These are phyloP conservation scores for Fusarium hainanense DNA, from an alignment of 2,329 filamentous ascomycete genomes.

Conservation along the genomic window DNA sequence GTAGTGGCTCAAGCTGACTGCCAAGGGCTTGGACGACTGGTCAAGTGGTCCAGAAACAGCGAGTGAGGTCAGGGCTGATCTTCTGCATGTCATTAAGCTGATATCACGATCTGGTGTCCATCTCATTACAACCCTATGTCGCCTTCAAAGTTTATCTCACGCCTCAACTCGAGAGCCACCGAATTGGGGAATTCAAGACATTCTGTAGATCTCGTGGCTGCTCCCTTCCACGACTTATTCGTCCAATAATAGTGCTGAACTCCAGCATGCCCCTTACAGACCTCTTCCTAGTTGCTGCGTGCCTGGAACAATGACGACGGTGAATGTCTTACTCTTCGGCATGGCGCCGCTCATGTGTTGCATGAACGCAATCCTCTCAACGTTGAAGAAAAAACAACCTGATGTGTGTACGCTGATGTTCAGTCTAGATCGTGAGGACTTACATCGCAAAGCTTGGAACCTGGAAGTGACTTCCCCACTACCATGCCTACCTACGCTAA, in stretches of 20 bases:
- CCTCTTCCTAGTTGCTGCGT: conserved; percentile 25
- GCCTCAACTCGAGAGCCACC: conserved; percentile 13
- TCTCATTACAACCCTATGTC: neutral
- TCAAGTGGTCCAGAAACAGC: neutral
- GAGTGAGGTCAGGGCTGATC: neutral
- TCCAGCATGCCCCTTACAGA: conserved; percentile 34
- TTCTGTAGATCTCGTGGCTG: conserved; percentile 18
- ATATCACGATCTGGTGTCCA: neutral
- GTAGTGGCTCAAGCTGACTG: neutral
- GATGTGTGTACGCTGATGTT: neutral
- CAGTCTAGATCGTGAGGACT: neutral
- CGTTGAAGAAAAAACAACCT: neutral
- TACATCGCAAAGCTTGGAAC: neutral
- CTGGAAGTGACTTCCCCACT: conserved; percentile 16
- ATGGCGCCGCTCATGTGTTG: conserved; percentile 27
- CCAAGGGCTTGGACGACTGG: neutral
- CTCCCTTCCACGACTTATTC: conserved; percentile 4
- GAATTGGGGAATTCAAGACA: neutral
- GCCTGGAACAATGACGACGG: conserved; percentile 10
- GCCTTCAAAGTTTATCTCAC: conserved; percentile 11
- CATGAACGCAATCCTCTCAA: conserved; percentile 11
- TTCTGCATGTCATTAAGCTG: conserved; percentile 13
- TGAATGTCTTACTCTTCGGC: conserved; percentile 15
- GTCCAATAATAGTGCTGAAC: conserved; percentile 28
- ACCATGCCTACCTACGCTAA: neutral